Percentiles rank a stretch among this genome's conserved stretches.
phyloP scores from a whole-genome alignment of 2,329 filamentous ascomycete species.

The Aureobasidium mangrovei region DNA sequence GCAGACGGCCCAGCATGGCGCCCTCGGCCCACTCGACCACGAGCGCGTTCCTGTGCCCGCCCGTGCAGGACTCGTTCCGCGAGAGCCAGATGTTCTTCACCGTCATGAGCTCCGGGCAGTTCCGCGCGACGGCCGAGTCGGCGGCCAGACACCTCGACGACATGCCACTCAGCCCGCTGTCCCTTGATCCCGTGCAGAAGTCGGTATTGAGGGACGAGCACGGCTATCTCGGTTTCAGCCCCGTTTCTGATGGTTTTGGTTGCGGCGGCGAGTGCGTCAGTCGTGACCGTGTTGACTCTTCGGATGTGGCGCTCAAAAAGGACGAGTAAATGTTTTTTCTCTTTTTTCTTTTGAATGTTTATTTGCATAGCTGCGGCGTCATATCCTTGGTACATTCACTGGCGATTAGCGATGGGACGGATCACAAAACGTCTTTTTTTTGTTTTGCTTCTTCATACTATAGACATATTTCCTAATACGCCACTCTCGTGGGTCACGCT shows the following conservation, averaged over 20 bases:
- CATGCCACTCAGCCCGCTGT: neutral
- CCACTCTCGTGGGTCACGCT: no score
- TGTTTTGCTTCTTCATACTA: no score
- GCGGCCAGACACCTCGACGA: neutral
- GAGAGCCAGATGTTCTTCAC: conserved; percentile 4
- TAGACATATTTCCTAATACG: no score
- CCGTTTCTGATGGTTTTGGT: neutral
- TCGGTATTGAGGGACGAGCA: neutral
- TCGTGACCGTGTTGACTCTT: neutral
- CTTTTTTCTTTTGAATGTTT: neutral
- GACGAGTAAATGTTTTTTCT: neutral
- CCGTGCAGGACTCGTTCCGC: neutral
- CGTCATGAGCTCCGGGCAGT: conserved; percentile 10
- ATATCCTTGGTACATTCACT: neutral
- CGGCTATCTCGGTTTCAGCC: neutral
- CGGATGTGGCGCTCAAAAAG: neutral
- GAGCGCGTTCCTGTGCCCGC: conserved; percentile 5
- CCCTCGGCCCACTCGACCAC: neutral
- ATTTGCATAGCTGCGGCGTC: conserved; percentile 3
- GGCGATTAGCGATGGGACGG: no score
- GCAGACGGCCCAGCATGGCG: conserved; percentile 4
- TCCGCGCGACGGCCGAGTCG: neutral
- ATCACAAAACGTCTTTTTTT: no score
- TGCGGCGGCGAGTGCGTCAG: neutral
- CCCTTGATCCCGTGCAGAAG: neutral